Evolutionary conservation across 352 stramenopile species (phyloP), one percentile per base, ranked within the genome.

Genomic region (Pythium dissimile): DNA sequence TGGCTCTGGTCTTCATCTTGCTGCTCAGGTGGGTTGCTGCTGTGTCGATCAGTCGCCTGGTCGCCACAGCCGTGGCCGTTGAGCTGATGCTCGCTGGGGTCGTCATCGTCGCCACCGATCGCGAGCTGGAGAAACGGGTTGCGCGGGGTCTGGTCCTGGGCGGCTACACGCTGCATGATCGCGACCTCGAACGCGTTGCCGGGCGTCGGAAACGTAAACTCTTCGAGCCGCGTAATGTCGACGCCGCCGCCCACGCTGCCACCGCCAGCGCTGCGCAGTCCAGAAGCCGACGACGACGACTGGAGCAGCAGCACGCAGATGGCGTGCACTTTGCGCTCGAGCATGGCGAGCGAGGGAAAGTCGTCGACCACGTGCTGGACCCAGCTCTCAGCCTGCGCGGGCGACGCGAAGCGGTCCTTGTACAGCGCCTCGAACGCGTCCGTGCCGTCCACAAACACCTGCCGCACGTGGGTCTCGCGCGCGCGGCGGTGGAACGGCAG

Each of bases 401-500:
- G 50, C 16, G 79, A 79, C 43, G 81, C 64, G 56, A 89, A 88
- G 20, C 75, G 59, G 42, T 88, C 72, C 12, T 80, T 75, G 59
- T 86, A 92, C 21, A 91, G 54, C 16, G 82, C 76, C 18, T 67
- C 59, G 34, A 87, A 78, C 9, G 55, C 73, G 21, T 69, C 49
- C 8, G 70, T 77, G 20, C 84, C 84, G 16, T 92, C 84, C 23
- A 92, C 21, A 53, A 94, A 92, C 24, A 88, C 75, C 13, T 69
- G 45, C 10, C 81, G 80, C 44, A 94, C 88, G 53, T 94, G 81
- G 34, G 76, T 66, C 24, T 85, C 69, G 23, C 80, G 84, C 16
- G 84, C 80, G 16, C 77, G 71, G 10, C 79, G 75, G 42, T 91
- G 78, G 64, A 94, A 89, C 26, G 82, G 84, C 54, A 94, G 62